Evolutionary conservation across 352 stramenopile species (phyloP), one percentile per base, ranked within the genome.

Genomic region (Pythium sp.): DNA sequence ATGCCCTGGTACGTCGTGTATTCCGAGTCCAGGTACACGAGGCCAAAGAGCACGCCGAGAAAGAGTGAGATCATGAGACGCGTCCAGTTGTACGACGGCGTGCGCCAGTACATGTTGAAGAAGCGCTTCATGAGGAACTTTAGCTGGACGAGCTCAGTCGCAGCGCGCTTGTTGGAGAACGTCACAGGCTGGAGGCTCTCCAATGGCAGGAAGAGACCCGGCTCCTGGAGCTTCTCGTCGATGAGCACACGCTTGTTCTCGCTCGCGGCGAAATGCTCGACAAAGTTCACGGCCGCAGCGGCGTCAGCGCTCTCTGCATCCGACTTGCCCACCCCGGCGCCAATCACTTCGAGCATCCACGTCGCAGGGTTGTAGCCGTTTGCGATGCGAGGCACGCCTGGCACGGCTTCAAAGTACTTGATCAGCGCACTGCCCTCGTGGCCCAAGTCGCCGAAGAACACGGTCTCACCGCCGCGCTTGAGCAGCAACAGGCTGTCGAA

Each of bases 401-500:
- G 82, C 58, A 97, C 80, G 15, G 83, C 87, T 63, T 90, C 71
- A 24, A 90, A 87, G 67, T 91, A 91, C 11, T 82, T 60, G 55
- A 91, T 76, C 32, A 93, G 58, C 0, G 43, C 26, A 26, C 47
- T 62, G 24, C 74, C 71, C 56, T 82, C 58, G 5, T 65, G 46
- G 1, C 80, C 74, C 20, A 89, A 46, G 5, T 79, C 72, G 20
- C 76, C 79, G 43, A 94, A 84, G 58, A 81, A 94, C 12, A 90
- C 78, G 0, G 70, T 82, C 53, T 88, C 74, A 4, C 86, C 86
- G 8, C 84, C 86, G 9, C 78, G 79, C 64, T 92, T 87, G 54
- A 98, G 76, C 3, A 98, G 70, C 58, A 98, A 80, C 1, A 97
- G 62, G 30, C 86, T 85, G 74, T 98, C 91, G 69, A 98, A 97